phyloP scores from a whole-genome alignment of 208 protist species.

The Leishmania lainsoni region DNA sequence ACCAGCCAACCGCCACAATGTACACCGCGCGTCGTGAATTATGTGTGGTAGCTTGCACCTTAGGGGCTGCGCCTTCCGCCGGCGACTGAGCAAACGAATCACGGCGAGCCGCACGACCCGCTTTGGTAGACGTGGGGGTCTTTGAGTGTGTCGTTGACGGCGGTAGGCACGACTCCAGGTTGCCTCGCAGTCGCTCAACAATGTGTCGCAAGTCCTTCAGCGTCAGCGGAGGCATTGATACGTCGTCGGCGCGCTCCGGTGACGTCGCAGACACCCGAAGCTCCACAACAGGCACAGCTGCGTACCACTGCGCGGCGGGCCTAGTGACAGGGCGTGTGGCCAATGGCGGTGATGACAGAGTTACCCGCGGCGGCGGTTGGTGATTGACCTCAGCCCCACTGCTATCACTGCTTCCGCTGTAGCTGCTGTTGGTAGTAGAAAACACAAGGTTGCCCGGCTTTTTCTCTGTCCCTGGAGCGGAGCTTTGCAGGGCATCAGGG shows the following conservation, averaged over 20 bases:
- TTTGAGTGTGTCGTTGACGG: neutral
- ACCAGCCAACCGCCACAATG: slow-evolving; percentile 48
- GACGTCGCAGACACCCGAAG: slow-evolving; percentile 1
- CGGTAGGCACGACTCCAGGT: neutral
- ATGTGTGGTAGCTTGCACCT: neutral
- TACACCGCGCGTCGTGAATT: slow-evolving; percentile 8
- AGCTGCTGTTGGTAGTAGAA: neutral
- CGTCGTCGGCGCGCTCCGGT: slow-evolving; percentile 4
- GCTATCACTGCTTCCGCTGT: neutral
- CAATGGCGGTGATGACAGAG: neutral
- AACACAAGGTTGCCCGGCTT: neutral
- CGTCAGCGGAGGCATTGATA: slow-evolving; percentile 22
- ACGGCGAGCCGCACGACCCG: neutral
- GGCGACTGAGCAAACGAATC: neutral
- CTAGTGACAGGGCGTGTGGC: neutral
- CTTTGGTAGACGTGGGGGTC: neutral
- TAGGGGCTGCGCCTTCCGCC: neutral
- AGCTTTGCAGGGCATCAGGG: neutral
- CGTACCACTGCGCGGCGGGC: slow-evolving; percentile 10
- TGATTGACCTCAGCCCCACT: neutral
- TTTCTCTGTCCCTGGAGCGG: neutral
- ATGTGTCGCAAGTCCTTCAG: slow-evolving; percentile 15
- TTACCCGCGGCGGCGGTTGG: neutral
- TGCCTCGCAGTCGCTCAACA: slow-evolving; percentile 10
- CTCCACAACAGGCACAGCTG: slow-evolving; percentile 24